Conservation (phyloP, 768 basidiomycete genomes). For the Mycena maculata region DNA sequence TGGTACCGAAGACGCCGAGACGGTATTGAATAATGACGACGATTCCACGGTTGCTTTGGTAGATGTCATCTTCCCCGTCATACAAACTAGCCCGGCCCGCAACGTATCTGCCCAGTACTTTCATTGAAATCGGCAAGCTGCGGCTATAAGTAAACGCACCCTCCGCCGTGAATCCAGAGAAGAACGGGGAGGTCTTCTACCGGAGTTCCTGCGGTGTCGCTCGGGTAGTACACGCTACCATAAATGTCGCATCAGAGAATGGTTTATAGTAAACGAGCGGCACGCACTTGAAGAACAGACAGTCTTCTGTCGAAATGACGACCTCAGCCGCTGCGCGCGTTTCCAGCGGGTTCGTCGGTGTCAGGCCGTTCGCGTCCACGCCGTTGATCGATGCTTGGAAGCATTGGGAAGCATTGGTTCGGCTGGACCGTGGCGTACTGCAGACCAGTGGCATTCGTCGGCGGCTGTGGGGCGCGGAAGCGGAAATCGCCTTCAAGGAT, state of each 20-base stretch:
- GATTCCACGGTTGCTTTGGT: conserved; percentile 47
- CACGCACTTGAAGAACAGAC: conserved; percentile 41
- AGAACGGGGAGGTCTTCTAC: conserved; percentile 49
- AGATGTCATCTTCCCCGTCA: conserved; percentile 51
- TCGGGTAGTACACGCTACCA: conserved; percentile 51
- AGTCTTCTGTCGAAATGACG: conserved; percentile 32
- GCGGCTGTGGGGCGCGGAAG: conserved; percentile 22
- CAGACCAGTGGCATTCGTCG: conserved; percentile 27
- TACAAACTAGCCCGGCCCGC: conserved; percentile 42
- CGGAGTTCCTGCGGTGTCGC: conserved; percentile 36
- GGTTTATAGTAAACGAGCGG: not conserved
- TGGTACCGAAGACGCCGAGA: conserved; percentile 50
- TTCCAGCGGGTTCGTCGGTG: conserved; percentile 7
- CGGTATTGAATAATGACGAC: conserved; percentile 58
- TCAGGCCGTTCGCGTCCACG: not conserved
- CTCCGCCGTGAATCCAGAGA: conserved; percentile 59
- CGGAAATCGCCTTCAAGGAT: conserved; percentile 11
- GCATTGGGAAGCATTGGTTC: conserved; percentile 18
- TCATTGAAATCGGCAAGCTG: not conserved
- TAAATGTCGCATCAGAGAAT: not conserved
- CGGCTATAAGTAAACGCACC: not conserved
- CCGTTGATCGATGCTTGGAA: conserved; percentile 5
- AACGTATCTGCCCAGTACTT: conserved; percentile 46
- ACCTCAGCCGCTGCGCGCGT: not conserved
- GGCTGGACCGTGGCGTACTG: conserved; percentile 9